A percentile compares a stretch with the other conserved stretches of the same genome.
Evolutionary conservation across 2,329 filamentous ascomycete species (phyloP).

Genomic region (Stagonosporopsis tanaceti): DNA sequence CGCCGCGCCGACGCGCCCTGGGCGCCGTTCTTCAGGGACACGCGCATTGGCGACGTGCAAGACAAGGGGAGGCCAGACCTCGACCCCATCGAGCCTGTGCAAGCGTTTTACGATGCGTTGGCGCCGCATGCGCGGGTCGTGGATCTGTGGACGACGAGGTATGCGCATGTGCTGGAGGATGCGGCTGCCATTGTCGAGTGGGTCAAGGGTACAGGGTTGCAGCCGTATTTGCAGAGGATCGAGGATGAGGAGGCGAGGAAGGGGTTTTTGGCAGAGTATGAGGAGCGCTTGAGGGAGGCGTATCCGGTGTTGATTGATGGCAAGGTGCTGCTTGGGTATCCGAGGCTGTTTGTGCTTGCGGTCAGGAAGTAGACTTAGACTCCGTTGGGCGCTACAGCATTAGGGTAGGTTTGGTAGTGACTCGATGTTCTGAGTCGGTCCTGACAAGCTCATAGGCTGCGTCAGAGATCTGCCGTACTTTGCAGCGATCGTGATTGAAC

Average conservation of each 20-base stretch:
- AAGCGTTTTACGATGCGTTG: conserved; percentile 60
- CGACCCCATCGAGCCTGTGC: conserved; percentile 59
- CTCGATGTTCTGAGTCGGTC: too few relatives aligned
- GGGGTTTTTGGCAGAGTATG: conserved; percentile 59
- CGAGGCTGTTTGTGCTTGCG: conserved; percentile 63
- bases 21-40: conserved; percentile 38
- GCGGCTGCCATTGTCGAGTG: conserved; percentile 65
- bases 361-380: conserved; percentile 31
- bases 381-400: neutral
- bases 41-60: conserved; percentile 26
- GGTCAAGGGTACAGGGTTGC: conserved; percentile 65
- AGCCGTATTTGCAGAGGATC: conserved; percentile 63
- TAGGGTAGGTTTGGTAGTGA: neutral
- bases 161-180: conserved; percentile 60
- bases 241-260: conserved; percentile 47
- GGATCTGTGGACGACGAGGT: conserved; percentile 64
- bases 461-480: too few relatives aligned
- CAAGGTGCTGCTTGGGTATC: conserved; percentile 63
- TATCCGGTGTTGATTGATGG: conserved; percentile 61
- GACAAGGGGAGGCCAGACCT: conserved; percentile 45
- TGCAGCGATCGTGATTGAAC: too few relatives aligned
- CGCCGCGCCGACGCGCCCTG: conserved; percentile 41
- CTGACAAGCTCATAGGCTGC: too few relatives aligned
- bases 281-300: conserved; percentile 51
- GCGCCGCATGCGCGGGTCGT: conserved; percentile 51